Evolutionary conservation across 2,329 filamentous ascomycete genomes (phyloP).

Genomic region (Ophiognomonia clavigignenti-juglandacearum): DNA sequence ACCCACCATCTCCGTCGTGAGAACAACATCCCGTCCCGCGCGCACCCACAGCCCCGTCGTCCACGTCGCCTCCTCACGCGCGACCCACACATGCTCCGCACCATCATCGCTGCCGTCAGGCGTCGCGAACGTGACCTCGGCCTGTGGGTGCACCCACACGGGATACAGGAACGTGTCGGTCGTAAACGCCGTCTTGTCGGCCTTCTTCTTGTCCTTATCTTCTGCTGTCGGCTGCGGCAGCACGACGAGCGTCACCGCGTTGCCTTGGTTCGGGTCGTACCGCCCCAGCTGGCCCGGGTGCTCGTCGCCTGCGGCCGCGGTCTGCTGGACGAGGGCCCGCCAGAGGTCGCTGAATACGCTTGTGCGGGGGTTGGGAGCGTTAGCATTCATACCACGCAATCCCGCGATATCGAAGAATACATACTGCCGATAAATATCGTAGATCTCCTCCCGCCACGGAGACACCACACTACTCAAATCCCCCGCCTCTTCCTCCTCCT

Average conservation of each 20-base stretch:
- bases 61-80: slow-evolving; percentile 11
- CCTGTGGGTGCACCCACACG: slow-evolving; percentile 8
- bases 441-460: slow-evolving; percentile 14
- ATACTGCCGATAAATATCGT: slow-evolving; percentile 15
- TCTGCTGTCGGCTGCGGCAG: too few species aligned
- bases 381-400: too few species aligned
- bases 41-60: slow-evolving; percentile 14
- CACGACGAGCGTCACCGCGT: slow-evolving; percentile 11
- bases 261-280: slow-evolving; percentile 11
- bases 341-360: slow-evolving; percentile 18
- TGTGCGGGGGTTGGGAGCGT: too few species aligned
- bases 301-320: not conserved
- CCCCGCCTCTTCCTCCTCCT: slow-evolving; percentile 2
- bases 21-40: slow-evolving; percentile 5
- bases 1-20: slow-evolving; percentile 8
- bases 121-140: not conserved
- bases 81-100: slow-evolving; percentile 2
- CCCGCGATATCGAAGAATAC: too few species aligned
- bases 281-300: not conserved
- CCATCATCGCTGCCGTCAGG: too few species aligned
- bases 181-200: slow-evolving; percentile 4
- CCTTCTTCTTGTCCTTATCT: slow-evolving; percentile 3
- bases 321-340: slow-evolving; percentile 8
- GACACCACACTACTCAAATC: slow-evolving; percentile 11
- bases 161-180: slow-evolving; percentile 17